These are phyloP conservation scores for Penicillium decumbens DNA, from an alignment of 2,329 filamentous ascomycete species.

Conservation along the genomic window DNA sequence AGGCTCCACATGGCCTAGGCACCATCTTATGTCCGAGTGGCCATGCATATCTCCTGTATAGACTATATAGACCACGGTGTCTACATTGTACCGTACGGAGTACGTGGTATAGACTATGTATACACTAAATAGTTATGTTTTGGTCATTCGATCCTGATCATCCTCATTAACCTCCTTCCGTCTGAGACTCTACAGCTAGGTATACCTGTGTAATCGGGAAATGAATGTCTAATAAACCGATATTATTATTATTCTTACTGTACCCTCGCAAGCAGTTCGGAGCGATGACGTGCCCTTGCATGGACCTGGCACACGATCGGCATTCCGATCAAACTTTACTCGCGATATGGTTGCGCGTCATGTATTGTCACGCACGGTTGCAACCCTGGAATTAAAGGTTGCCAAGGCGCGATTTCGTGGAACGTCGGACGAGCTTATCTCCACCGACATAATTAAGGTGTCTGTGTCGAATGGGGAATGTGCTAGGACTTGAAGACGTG, in stretches of 20 bases:
- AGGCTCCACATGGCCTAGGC: slow-evolving; percentile 3
- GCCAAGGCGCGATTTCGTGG: slow-evolving; percentile 29
- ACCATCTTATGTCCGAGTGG: slow-evolving; percentile 5
- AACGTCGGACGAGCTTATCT: slow-evolving; percentile 39
- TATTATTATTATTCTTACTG: no score
- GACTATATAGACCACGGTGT: not conserved
- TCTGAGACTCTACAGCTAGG: no score
- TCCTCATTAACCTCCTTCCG: slow-evolving; percentile 9
- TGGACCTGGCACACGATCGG: slow-evolving; percentile 5
- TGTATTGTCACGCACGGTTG: slow-evolving; percentile 26
- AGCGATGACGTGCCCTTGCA: slow-evolving; percentile 20
- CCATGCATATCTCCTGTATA: not conserved
- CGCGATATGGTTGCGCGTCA: slow-evolving; percentile 15
- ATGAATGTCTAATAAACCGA: no score
- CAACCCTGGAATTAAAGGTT: slow-evolving; percentile 31
- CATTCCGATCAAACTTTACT: slow-evolving; percentile 14
- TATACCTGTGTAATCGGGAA: not conserved
- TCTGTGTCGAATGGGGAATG: slow-evolving; percentile 14
- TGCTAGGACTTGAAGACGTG: not conserved
- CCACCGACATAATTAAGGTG: slow-evolving; percentile 36
- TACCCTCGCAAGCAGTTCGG: not conserved
- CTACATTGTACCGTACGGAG: not conserved
- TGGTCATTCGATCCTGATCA: slow-evolving; percentile 1
- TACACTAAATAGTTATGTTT: not conserved
- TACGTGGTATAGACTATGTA: no score